phyloP scores from a whole-genome alignment of 2,329 filamentous ascomycete species.

The Ustilaginoidea virens region DNA sequence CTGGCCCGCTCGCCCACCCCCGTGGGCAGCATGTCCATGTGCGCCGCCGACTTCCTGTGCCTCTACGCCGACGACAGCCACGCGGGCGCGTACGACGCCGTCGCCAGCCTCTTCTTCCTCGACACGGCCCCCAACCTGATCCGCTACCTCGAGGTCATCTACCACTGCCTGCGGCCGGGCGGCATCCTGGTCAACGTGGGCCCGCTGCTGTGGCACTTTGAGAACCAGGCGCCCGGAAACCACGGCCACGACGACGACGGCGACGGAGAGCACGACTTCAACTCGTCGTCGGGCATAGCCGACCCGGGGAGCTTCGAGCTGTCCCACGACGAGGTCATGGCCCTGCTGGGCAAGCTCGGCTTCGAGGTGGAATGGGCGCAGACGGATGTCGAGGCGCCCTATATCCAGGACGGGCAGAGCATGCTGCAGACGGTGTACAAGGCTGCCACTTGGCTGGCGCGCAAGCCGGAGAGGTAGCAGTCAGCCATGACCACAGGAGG shows the following conservation, averaged over 20 bases:
- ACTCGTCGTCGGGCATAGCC: constrained; percentile 52
- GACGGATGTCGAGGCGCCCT: constrained; percentile 52
- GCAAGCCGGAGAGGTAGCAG: constrained; percentile 36
- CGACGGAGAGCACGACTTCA: constrained; percentile 32
- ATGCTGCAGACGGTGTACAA: constrained; percentile 77
- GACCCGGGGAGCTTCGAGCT: constrained; percentile 87
- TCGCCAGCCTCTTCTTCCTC: constrained; percentile 87
- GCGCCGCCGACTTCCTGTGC: constrained; percentile 83
- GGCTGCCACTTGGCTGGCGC: constrained; percentile 73
- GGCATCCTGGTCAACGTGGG: constrained; percentile 84
- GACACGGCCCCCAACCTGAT: constrained; percentile 93
- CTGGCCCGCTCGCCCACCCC: constrained; percentile 23
- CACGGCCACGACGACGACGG: constrained; percentile 36
- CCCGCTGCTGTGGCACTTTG: constrained; percentile 90
- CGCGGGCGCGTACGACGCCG: constrained; percentile 54
- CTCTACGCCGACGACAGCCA: constrained; percentile 56
- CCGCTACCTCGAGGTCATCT: constrained; percentile 73
- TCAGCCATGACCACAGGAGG: background rate
- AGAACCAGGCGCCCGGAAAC: constrained; percentile 50
- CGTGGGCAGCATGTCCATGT: constrained; percentile 83
- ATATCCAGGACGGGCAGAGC: constrained; percentile 71
- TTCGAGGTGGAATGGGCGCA: constrained; percentile 57
- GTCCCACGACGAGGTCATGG: constrained; percentile 73
- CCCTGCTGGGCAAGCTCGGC: constrained; percentile 57
- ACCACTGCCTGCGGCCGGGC: constrained; percentile 57